Evolutionary conservation across 148 eudicot species (phyloP).

Genomic region (Amaranthus cruentus): DNA sequence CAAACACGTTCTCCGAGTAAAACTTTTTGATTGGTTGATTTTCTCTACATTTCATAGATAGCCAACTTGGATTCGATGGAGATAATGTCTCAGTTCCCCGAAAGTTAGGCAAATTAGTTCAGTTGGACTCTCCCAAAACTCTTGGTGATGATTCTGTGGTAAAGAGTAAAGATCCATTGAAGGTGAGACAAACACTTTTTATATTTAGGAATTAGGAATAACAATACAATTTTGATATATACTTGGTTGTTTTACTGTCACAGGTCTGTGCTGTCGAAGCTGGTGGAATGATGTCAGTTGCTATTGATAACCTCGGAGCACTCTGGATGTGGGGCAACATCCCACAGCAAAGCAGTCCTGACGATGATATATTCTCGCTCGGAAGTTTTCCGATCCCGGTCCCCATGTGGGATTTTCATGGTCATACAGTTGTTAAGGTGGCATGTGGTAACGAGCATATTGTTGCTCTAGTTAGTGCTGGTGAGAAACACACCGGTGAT

Average conservation of each 20-base stretch:
- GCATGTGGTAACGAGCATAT: slow-evolving; percentile 92
- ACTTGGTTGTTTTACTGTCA: not conserved
- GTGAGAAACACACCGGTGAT: slow-evolving; percentile 48
- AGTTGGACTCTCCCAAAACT: slow-evolving; percentile 37
- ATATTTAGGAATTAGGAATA: too few species aligned
- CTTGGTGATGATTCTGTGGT: slow-evolving; percentile 32
- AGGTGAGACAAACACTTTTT: slow-evolving; percentile 34
- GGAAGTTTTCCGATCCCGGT: slow-evolving; percentile 40
- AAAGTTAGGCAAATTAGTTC: slow-evolving; percentile 43
- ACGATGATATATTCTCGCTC: slow-evolving; percentile 34
- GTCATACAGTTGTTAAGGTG: slow-evolving; percentile 82
- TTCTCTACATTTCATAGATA: slow-evolving; percentile 43
- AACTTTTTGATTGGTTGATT: not conserved
- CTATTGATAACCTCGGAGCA: slow-evolving; percentile 64
- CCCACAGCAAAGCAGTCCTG: slow-evolving; percentile 47
- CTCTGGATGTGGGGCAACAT: slow-evolving; percentile 93
- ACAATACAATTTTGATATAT: not conserved
- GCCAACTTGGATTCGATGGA: slow-evolving; percentile 70
- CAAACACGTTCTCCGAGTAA: not conserved
- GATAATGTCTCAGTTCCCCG: slow-evolving; percentile 45
- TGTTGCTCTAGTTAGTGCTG: slow-evolving; percentile 66
- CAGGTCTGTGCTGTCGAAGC: slow-evolving; percentile 72
- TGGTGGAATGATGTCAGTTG: slow-evolving; percentile 93
- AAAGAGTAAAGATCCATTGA: slow-evolving; percentile 32
- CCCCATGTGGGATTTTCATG: slow-evolving; percentile 60